Conservation (phyloP, 768 basidiomycete species). For the Mrakia gelida region DNA sequence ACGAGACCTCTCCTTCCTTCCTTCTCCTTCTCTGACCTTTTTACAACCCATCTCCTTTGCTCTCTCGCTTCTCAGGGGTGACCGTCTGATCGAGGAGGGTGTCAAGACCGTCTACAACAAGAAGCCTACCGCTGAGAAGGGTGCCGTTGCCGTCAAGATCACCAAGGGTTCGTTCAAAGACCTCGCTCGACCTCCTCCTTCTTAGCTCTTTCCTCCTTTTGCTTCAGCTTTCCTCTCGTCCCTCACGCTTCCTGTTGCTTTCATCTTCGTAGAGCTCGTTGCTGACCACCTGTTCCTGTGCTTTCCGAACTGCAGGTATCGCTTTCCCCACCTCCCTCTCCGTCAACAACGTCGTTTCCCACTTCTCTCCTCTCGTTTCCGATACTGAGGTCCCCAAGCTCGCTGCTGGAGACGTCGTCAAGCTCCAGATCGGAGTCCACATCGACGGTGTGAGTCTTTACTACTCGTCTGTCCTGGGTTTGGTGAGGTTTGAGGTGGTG, state of each 20-base stretch:
- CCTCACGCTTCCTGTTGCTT: neutral
- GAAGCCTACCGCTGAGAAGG: conserved; percentile 54
- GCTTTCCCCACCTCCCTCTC: conserved; percentile 93
- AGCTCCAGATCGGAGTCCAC: conserved; percentile 92
- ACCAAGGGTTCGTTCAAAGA: conserved; percentile 62
- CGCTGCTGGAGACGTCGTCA: conserved; percentile 80
- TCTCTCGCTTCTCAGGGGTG: conserved; percentile 52
- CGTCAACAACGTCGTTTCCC: conserved; percentile 90
- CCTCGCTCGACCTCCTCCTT: neutral
- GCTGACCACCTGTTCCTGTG: no score
- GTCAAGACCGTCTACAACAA: conserved; percentile 86
- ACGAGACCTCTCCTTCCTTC: conserved; percentile 3
- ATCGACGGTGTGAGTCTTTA: conserved; percentile 66
- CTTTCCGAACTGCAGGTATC: conserved; percentile 54
- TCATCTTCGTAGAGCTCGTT: no score
- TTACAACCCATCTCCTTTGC: neutral
- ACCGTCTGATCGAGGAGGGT: conserved; percentile 84
- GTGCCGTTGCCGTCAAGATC: conserved; percentile 57
- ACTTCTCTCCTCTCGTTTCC: conserved; percentile 92
- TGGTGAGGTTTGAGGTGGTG: neutral
- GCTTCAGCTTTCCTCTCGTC: neutral
- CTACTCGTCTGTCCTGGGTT: neutral
- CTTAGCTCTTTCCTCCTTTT: neutral
- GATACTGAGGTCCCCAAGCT: conserved; percentile 47
- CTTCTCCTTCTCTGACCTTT: neutral